Percentiles rank a stretch among this genome's conserved stretches.
These are phyloP conservation scores for Rhodofomes roseus DNA, from an alignment of 1,284 basidiomycete genomes.

Conservation along the genomic window DNA sequence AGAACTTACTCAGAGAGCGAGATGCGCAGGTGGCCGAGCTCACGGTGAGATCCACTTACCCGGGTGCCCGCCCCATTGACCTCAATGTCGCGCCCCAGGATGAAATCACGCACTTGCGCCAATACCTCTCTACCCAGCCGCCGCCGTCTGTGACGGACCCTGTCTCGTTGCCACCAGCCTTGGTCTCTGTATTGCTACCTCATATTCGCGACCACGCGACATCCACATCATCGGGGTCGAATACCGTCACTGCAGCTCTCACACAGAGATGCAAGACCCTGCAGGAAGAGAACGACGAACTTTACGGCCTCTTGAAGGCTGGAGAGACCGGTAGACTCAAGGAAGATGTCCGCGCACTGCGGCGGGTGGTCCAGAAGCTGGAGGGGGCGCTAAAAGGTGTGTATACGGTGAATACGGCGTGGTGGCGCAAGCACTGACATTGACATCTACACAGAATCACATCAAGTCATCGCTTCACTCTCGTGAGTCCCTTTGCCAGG, in stretches of 20 bases:
- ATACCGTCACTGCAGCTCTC: conserved; percentile 64
- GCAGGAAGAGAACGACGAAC: conserved; percentile 80
- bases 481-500: conserved; percentile 49
- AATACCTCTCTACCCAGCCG: conserved; percentile 56
- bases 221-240: conserved; percentile 39
- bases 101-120: conserved; percentile 64
- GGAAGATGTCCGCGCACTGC: conserved; percentile 71
- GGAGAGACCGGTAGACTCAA: conserved; percentile 73
- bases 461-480: conserved; percentile 61
- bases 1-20: conserved; percentile 65
- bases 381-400: conserved; percentile 72
- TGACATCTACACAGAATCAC: conserved; percentile 52
- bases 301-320: conserved; percentile 62
- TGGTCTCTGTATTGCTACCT: conserved; percentile 63
- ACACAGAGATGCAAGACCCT: conserved; percentile 65
- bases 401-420: conserved; percentile 20
- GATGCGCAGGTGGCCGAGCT: conserved; percentile 68
- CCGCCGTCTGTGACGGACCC: conserved; percentile 54
- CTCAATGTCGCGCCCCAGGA: conserved; percentile 39
- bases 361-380: conserved; percentile 60
- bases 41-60: conserved; percentile 45
- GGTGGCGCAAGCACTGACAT: neutral
- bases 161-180: conserved; percentile 61
- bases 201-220: conserved; percentile 46
- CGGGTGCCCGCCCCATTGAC: conserved; percentile 9